Percentiles rank a stretch among this genome's conserved stretches.
These are phyloP conservation scores for Forsythia viridissima DNA, from an alignment of 257 asterid genomes.

Conservation along the genomic window DNA sequence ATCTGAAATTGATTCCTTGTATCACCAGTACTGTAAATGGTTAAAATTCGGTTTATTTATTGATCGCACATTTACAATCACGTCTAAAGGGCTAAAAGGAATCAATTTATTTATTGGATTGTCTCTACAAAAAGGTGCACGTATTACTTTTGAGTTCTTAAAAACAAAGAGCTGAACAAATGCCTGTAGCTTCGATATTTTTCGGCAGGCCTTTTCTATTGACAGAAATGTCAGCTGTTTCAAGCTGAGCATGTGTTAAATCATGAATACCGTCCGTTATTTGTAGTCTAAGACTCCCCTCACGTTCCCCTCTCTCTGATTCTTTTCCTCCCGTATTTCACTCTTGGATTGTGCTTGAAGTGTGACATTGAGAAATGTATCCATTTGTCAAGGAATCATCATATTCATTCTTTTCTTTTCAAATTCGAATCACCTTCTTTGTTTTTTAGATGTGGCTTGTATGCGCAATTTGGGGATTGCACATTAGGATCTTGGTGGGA, in stretches of 20 bases:
- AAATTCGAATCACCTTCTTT: conserved; percentile 43
- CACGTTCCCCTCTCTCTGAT: not conserved
- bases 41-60: not conserved
- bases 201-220: not conserved
- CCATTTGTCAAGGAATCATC: conserved; percentile 26
- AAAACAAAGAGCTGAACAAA: not conserved
- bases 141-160: conserved; percentile 8
- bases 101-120: not conserved
- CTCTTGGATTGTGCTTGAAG: conserved; percentile 21
- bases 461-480: conserved; percentile 86
- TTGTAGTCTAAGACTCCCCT: not conserved
- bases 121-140: not conserved
- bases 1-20: not conserved
- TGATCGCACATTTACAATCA: not conserved
- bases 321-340: conserved; percentile 3
- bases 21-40: not conserved
- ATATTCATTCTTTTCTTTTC: conserved; percentile 23
- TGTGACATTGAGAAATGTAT: conserved; percentile 20
- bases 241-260: not conserved
- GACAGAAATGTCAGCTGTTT: not conserved
- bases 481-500: conserved; percentile 76
- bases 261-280: not conserved
- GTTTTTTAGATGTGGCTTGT: conserved; percentile 78
- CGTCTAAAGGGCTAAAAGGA: not conserved
- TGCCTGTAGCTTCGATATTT: not conserved